Evolutionary conservation across 192 early-diverging fungal genomes (phyloP), one percentile per base, ranked within the genome.

Genomic region (Chytriomyces sp.): DNA sequence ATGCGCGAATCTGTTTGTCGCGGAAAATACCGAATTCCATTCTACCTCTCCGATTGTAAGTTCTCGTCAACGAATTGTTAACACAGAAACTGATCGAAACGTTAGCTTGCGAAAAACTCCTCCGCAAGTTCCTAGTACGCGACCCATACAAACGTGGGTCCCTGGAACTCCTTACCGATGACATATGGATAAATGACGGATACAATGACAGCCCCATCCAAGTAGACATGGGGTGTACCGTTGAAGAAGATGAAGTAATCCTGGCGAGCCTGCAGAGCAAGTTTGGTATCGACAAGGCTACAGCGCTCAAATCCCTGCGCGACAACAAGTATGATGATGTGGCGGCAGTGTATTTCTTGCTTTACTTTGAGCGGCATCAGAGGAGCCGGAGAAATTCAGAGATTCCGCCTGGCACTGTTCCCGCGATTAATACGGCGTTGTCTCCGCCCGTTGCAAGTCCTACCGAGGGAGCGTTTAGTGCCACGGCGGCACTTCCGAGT

Each of bases 21-120:
- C 44, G 89, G 89, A n/a, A 90, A 89, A 69, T 90, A 90, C 69
- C 78, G 87, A 50, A 89, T 89, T 74, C 89, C 89, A 18, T 89
- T 89, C 69, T 90, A 87, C 65, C 72, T 90, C 43, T 72, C 71
- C 8, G 71, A 72, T 62, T 35, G 71, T 72, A 24, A 72, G 71
- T 69, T 46, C 46, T 57, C 57, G 24, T n/a, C n/a, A 50, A 8
- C n/a, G 69, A 57, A 13, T 18, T 13, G n/a, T 1, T 13, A 67
- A 13, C 7, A 8, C 11, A 9, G 28, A 16, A 9, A 8, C 8
- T 16, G 18, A 23, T 7, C 9, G 9, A 8, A 23, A 45, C 35
- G 16, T 10, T 57, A 89, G 88, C 76, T 10, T 88, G 87, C 75
- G 87, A 88, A 70, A 88, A 89, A 75, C 80, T 89, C 8, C 80